phyloP scores from a whole-genome alignment of 202 grass and related monocot genomes.

The Panicum virgatum region DNA sequence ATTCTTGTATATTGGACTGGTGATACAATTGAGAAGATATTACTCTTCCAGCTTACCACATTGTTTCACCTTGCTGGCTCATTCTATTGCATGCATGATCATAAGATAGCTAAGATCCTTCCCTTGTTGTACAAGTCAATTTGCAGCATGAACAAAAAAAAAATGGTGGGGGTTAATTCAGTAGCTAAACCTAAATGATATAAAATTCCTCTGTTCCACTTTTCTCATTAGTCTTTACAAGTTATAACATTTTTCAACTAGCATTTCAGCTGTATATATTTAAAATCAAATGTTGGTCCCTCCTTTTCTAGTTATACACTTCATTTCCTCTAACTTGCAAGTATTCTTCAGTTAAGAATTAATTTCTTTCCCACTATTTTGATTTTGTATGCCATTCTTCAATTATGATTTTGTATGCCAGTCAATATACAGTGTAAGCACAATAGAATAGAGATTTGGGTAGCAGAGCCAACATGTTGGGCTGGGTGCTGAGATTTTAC shows the following conservation, averaged over 20 bases:
- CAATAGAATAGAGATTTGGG: neutral
- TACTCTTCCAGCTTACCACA: neutral
- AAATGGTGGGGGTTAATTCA: neutral
- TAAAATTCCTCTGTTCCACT: neutral
- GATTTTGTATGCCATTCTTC: neutral
- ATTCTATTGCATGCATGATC: neutral
- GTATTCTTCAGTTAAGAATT: neutral
- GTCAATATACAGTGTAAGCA: neutral
- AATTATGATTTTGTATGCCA: neutral
- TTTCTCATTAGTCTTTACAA: neutral
- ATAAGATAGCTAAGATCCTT: neutral
- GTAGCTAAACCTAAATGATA: neutral
- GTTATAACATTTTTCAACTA: neutral
- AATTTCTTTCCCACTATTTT: neutral
- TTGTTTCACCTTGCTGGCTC: neutral
- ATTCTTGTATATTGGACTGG: neutral
- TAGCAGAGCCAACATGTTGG: neutral
- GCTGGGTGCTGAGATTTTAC: neutral
- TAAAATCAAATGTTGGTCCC: neutral
- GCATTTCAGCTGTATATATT: neutral
- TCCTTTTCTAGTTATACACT: neutral
- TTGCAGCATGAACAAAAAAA: neutral
- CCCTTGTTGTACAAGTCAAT: neutral
- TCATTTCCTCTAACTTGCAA: neutral
- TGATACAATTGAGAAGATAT: neutral